Evolutionary conservation across 768 basidiomycete species (phyloP), one percentile per base, ranked within the genome.

Genomic region (Tephrocybe rancida): DNA sequence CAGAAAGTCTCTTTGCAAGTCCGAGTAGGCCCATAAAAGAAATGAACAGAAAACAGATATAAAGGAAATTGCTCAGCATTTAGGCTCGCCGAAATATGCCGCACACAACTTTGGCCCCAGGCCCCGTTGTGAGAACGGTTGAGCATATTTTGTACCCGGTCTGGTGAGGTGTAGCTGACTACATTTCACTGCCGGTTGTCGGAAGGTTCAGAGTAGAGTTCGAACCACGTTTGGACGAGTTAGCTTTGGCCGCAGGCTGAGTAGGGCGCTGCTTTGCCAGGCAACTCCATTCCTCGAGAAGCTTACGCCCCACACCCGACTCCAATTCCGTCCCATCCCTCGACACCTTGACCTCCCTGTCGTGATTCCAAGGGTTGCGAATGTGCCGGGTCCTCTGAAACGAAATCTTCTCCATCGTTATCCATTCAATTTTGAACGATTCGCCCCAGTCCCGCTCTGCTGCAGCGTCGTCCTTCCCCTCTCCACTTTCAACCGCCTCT

Each of bases 301-400:
- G 67, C 57, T 69, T 74, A 60, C 83, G 77, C 22, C 90, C 91
- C 13, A 91, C 81, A 1, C 63, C 63, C 2, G 95, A 93, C 66
- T 98, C 95, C 18, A 98, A 67, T 66, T 98, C 95, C 1, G 95
- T 97, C 16, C 95, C 95, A 65, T 95, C 92, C 44, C 91, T 76
- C 11, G 90, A 93, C 7, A 91, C 84, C 73, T 91, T 89, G 41
- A 91, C 79, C 63, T 90, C 86, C 45, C 83, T 74, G 54, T 89
- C 90, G 59, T 92, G 84, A 61, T 98, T 98, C 94, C 95, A 98
- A 2, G 88, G 87, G 65, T 98, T 98, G 37, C 91, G 84, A 47
- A 97, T 69, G 64, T 93, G 88, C 24, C 86, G 80, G 29, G 88
- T 88, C 41, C 82, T 82, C 56, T 76, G 70, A 69, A 98, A 98